Percentiles rank a stretch among this genome's conserved stretches.
Evolutionary conservation across 257 asterid genomes (phyloP).

Genomic region (Fraxinus pennsylvanica): DNA sequence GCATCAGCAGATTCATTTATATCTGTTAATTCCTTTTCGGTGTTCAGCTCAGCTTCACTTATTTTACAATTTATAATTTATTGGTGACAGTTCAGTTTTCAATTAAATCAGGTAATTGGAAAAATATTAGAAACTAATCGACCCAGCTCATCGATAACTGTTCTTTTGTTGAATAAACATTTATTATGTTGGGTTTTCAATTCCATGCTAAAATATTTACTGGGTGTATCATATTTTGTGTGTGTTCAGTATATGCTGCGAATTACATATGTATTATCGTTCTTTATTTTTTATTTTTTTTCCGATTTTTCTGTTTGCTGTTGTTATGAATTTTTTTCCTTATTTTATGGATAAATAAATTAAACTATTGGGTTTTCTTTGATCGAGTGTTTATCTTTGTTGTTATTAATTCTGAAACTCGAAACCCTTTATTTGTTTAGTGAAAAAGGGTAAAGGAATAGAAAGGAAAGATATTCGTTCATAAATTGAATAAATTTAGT

Average conservation of each 20-base stretch:
- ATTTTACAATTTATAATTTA: constrained; percentile 11
- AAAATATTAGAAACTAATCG: constrained; percentile 7
- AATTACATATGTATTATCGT: not conserved
- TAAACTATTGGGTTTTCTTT: constrained; percentile 10
- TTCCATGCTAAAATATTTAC: constrained; percentile 30
- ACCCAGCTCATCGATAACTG: constrained; percentile 33
- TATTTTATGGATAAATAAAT: not conserved
- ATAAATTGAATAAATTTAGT: constrained; percentile 20
- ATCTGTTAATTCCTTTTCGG: not conserved
- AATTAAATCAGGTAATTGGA: constrained; percentile 10
- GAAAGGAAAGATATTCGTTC: constrained; percentile 20
- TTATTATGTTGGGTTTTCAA: not conserved
- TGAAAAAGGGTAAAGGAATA: constrained; percentile 3
- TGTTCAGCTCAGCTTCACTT: constrained; percentile 5
- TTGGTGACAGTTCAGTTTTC: not conserved
- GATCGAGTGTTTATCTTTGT: constrained; percentile 6
- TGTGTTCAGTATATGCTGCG: not conserved
- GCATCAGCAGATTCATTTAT: not conserved
- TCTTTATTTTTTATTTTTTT: not conserved
- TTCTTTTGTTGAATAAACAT: constrained; percentile 19
- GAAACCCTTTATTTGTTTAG: constrained; percentile 12
- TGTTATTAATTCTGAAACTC: constrained; percentile 16
- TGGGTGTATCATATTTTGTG: constrained; percentile 8
- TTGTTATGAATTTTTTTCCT: not conserved
- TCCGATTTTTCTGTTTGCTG: not conserved